These are phyloP conservation scores for Auriculariales sp. DNA, from an alignment of 768 basidiomycete genomes.

Conservation along the genomic window DNA sequence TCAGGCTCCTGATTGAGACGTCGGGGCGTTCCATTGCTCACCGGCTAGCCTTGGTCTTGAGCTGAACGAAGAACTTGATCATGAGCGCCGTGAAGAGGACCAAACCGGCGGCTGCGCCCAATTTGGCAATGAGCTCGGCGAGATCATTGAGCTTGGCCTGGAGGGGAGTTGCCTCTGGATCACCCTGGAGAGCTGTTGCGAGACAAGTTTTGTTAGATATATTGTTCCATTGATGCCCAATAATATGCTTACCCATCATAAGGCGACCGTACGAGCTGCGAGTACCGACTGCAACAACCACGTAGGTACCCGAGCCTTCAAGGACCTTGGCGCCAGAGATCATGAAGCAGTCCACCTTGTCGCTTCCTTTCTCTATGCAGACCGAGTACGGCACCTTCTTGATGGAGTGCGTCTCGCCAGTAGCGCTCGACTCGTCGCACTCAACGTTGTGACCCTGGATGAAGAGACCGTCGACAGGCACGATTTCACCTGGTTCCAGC, in stretches of 20 bases:
- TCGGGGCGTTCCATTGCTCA: slow-evolving; percentile 15
- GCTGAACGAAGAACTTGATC: slow-evolving; percentile 90
- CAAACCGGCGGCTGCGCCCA: slow-evolving; percentile 71
- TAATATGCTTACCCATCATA: slow-evolving; percentile 66
- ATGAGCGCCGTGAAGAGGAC: slow-evolving; percentile 71
- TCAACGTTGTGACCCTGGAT: slow-evolving; percentile 82
- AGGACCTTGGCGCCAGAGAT: slow-evolving; percentile 85
- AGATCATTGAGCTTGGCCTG: slow-evolving; percentile 86
- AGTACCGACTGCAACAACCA: slow-evolving; percentile 83
- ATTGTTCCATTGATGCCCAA: not conserved
- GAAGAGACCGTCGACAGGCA: slow-evolving; percentile 95
- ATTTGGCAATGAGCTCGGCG: slow-evolving; percentile 91
- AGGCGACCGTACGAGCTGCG: slow-evolving; percentile 93
- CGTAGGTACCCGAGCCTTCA: slow-evolving; percentile 87
- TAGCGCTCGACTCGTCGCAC: slow-evolving; percentile 93
- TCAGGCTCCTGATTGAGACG: not conserved
- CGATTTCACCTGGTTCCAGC: slow-evolving; percentile 87
- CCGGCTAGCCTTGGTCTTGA: slow-evolving; percentile 50
- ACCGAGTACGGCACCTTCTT: slow-evolving; percentile 73
- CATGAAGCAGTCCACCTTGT: slow-evolving; percentile 82
- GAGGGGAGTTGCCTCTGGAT: slow-evolving; percentile 79
- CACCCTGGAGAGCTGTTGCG: slow-evolving; percentile 61
- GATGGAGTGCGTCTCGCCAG: slow-evolving; percentile 93
- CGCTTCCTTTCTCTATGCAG: slow-evolving; percentile 26
- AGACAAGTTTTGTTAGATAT: slow-evolving; percentile 1